Percentiles rank a stretch among this genome's conserved stretches.
These are phyloP conservation scores for Hypsizygus ulmarius DNA, from an alignment of 1,284 basidiomycete species.

Conservation along the genomic window DNA sequence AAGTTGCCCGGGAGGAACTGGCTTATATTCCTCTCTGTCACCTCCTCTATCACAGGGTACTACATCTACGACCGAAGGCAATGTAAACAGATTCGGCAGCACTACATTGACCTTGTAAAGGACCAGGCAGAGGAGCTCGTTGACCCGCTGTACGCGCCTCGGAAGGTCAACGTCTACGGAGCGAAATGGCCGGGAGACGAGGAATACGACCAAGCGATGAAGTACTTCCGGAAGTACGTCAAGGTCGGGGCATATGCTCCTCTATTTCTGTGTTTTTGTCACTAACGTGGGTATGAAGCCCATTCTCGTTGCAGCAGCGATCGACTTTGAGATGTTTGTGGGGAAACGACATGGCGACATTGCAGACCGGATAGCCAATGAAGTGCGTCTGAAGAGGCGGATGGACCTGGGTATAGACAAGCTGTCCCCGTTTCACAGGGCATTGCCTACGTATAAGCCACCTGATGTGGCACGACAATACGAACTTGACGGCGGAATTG, in stretches of 20 bases:
- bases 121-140: constrained; percentile 70
- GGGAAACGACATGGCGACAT: constrained; percentile 88
- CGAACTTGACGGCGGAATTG: constrained; percentile 78
- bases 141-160: constrained; percentile 64
- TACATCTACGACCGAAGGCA: constrained; percentile 86
- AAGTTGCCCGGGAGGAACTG: constrained; percentile 89
- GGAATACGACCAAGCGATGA: constrained; percentile 80
- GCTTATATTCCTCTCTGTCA: constrained; percentile 86
- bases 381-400: constrained; percentile 66
- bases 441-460: constrained; percentile 57
- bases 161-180: constrained; percentile 86
- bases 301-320: constrained; percentile 87
- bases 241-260: constrained; percentile 61
- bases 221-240: constrained; percentile 94
- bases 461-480: constrained; percentile 56
- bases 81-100: constrained; percentile 73
- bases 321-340: constrained; percentile 86
- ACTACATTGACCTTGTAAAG: constrained; percentile 80
- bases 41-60: constrained; percentile 66
- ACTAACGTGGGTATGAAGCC: constrained; percentile 54
- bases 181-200: constrained; percentile 94
- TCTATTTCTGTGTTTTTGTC: constrained; percentile 13
- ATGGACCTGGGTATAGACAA: constrained; percentile 61
- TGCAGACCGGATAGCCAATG: constrained; percentile 69
- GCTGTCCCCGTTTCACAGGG: constrained; percentile 39